Evolutionary conservation across 257 asterid species (phyloP).

Genomic region (Eucommia ulmoides): DNA sequence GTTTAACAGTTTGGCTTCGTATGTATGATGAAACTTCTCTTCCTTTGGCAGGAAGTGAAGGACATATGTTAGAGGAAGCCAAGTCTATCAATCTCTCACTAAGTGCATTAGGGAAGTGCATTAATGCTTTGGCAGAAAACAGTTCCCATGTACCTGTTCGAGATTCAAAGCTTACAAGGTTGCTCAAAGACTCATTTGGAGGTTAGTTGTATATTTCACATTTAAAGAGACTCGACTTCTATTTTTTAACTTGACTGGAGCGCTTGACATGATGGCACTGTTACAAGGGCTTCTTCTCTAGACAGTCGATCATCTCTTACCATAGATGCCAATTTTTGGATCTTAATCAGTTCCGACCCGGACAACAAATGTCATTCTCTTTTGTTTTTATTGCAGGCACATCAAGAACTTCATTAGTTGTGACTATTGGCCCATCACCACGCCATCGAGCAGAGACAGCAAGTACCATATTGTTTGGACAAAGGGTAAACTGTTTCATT

Average conservation of each 20-base stretch:
- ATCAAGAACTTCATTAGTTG: conserved; percentile 86
- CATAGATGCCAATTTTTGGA: background rate
- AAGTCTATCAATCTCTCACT: conserved; percentile 93
- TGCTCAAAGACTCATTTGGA: conserved; percentile 99
- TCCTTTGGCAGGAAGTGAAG: conserved; percentile 87
- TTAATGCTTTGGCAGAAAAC: conserved; percentile 98
- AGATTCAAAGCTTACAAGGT: conserved; percentile 92
- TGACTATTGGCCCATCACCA: conserved; percentile 96
- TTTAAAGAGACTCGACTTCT: no score
- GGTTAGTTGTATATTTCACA: conserved; percentile 48
- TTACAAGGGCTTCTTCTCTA: background rate
- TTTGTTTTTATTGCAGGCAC: conserved; percentile 48
- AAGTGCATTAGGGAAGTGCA: conserved; percentile 97
- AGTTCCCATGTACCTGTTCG: conserved; percentile 97
- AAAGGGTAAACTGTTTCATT: conserved; percentile 56
- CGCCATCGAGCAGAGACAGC: conserved; percentile 98
- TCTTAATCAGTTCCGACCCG: no score
- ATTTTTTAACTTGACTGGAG: conserved; percentile 6
- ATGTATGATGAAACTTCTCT: background rate
- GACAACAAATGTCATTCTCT: background rate
- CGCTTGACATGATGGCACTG: background rate
- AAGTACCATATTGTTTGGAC: conserved; percentile 95
- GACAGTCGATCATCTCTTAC: background rate
- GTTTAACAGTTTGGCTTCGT: background rate
- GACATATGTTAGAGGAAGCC: conserved; percentile 97